phyloP scores from a whole-genome alignment of 1,139 yeast genomes.

The Zygosaccharomyces pseudobailii region DNA sequence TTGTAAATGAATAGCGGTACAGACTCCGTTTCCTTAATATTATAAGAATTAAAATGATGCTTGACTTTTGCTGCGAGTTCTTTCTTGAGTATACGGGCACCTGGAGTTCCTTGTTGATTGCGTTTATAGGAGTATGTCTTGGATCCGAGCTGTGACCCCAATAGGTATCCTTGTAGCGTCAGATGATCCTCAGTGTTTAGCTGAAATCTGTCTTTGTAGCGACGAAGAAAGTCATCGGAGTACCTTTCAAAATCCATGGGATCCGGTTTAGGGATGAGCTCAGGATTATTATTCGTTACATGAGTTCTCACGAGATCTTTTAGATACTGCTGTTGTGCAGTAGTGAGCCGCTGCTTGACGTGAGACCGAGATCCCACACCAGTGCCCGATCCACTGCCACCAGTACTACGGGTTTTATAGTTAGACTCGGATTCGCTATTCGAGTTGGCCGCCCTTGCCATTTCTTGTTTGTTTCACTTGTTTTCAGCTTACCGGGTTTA shows the following conservation, averaged over 20 bases:
- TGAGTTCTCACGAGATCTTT: slow-evolving; percentile 27
- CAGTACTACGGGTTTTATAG: slow-evolving; percentile 14
- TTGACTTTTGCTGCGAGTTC: slow-evolving; percentile 27
- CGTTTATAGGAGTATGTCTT: slow-evolving; percentile 28
- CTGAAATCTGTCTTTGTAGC: slow-evolving; percentile 31
- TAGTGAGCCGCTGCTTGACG: slow-evolving; percentile 29
- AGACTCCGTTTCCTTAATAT: slow-evolving; percentile 31
- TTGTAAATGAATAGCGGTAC: slow-evolving; percentile 36
- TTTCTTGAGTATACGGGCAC: slow-evolving; percentile 27
- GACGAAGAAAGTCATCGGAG: slow-evolving; percentile 31
- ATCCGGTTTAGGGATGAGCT: slow-evolving; percentile 15
- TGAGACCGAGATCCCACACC: slow-evolving; percentile 18
- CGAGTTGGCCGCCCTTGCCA: slow-evolving; percentile 25
- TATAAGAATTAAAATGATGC: slow-evolving; percentile 26
- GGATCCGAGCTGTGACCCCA: slow-evolving; percentile 32
- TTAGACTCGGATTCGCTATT: slow-evolving; percentile 31
- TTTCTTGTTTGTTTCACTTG: slow-evolving; percentile 2
- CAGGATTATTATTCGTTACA: slow-evolving; percentile 32
- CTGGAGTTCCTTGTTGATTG: slow-evolving; percentile 15
- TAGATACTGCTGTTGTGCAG: slow-evolving; percentile 34
- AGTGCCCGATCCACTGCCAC: slow-evolving; percentile 17
- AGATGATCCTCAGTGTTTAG: slow-evolving; percentile 29
- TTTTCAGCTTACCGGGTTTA: neutral
- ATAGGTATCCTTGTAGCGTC: slow-evolving; percentile 30
- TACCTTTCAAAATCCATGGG: slow-evolving; percentile 30